Evolutionary conservation across 2,329 filamentous ascomycete species (phyloP).

Genomic region (Sclerotinia sclerotiorum): DNA sequence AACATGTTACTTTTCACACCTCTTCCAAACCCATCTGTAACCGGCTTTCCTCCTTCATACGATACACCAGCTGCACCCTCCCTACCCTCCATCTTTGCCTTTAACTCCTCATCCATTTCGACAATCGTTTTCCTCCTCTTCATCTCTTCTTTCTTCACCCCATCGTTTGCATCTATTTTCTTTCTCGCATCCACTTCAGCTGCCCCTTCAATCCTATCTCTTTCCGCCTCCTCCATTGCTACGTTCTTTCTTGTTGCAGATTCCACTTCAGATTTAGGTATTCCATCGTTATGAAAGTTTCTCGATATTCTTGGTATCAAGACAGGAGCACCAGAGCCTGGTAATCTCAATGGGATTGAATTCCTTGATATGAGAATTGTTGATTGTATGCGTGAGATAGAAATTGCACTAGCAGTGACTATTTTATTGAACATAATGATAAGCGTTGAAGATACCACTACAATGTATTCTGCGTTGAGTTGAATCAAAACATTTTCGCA

Average conservation of each 20-base stretch:
- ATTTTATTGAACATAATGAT: background rate
- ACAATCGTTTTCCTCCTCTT: constrained; percentile 53
- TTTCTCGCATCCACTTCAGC: background rate
- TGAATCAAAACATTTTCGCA: background rate
- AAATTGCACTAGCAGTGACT: background rate
- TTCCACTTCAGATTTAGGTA: too few species aligned
- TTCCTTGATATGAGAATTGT: background rate
- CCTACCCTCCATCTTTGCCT: constrained; percentile 68
- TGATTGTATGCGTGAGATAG: background rate
- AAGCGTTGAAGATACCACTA: background rate
- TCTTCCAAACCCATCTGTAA: constrained; percentile 68
- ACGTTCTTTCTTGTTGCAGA: too few species aligned
- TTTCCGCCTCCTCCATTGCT: background rate
- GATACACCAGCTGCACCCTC: constrained; percentile 69
- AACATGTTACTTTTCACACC: constrained; percentile 78
- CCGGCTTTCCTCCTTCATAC: constrained; percentile 71
- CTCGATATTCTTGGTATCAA: background rate
- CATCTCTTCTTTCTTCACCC: background rate
- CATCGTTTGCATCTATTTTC: background rate
- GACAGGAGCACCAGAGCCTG: background rate
- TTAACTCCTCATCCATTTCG: constrained; percentile 66
- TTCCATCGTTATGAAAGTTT: background rate
- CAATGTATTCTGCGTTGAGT: background rate
- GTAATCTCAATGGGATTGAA: background rate
- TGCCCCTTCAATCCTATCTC: background rate